These are phyloP conservation scores for Trametes punicea DNA, from an alignment of 768 basidiomycete species.

Conservation along the genomic window DNA sequence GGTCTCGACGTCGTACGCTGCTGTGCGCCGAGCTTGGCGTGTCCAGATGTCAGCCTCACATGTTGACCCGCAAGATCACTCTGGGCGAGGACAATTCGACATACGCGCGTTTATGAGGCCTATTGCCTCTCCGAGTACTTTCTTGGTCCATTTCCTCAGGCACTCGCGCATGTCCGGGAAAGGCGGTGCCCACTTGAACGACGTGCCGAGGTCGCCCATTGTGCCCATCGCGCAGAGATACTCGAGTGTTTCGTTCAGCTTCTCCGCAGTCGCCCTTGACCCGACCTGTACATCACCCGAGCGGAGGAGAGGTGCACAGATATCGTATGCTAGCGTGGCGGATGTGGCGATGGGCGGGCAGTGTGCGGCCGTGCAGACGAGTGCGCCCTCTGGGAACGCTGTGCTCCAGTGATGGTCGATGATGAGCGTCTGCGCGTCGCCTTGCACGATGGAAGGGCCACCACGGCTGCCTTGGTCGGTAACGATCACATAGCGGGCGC, in stretches of 20 bases:
- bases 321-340: constrained; percentile 40
- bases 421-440: constrained; percentile 31
- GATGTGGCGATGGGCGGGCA: constrained; percentile 42
- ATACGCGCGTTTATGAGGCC: constrained; percentile 42
- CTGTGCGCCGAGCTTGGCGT: constrained; percentile 23
- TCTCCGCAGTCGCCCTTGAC: background rate
- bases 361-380: constrained; percentile 38
- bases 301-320: constrained; percentile 34
- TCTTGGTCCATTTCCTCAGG: constrained; percentile 36
- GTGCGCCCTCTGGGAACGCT: constrained; percentile 36
- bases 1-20: constrained; percentile 32
- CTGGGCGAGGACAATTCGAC: background rate
- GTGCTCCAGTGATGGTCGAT: constrained; percentile 47
- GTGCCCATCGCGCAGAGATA: constrained; percentile 41
- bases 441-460: constrained; percentile 31
- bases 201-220: constrained; percentile 39
- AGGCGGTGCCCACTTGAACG: constrained; percentile 27
- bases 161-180: constrained; percentile 33
- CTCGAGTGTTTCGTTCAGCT: constrained; percentile 29
- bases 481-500: constrained; percentile 34
- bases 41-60: background rate
- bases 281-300: background rate
- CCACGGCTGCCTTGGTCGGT: constrained; percentile 46
- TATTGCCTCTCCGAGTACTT: constrained; percentile 39
- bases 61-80: too few relatives aligned